A percentile compares a stretch with the other conserved stretches of the same genome.
These are phyloP conservation scores for Eremothecium sinecaudum DNA, from an alignment of 1,139 yeast genomes.

Conservation along the genomic window DNA sequence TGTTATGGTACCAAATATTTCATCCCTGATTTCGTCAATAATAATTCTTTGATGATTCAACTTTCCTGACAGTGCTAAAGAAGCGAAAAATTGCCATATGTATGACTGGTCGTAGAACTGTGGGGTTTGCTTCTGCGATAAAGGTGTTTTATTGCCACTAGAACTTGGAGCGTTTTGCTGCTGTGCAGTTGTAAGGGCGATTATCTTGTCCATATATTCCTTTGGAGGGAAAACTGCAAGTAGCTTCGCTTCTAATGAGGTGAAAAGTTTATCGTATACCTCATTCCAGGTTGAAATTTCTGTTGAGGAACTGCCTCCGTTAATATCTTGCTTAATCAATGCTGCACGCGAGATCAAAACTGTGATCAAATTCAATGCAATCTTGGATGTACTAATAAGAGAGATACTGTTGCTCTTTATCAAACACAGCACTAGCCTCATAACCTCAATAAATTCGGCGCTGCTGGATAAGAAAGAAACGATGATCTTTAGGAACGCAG, in stretches of 20 bases:
- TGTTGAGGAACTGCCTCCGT: constrained; percentile 41
- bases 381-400: constrained; percentile 68
- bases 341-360: constrained; percentile 88
- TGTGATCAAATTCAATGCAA: constrained; percentile 80
- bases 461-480: constrained; percentile 74
- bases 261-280: constrained; percentile 75
- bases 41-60: constrained; percentile 88
- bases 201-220: constrained; percentile 23
- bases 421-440: constrained; percentile 67
- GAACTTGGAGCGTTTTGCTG: constrained; percentile 10
- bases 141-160: constrained; percentile 5
- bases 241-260: constrained; percentile 69
- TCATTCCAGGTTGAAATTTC: constrained; percentile 62
- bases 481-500: constrained; percentile 75
- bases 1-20: constrained; percentile 81
- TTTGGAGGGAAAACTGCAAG: constrained; percentile 76
- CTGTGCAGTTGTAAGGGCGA: constrained; percentile 8
- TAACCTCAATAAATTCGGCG: constrained; percentile 70
- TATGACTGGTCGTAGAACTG: constrained; percentile 62
- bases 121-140: constrained; percentile 3
- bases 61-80: constrained; percentile 86
- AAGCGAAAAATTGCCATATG: constrained; percentile 96
- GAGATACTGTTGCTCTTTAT: constrained; percentile 66
- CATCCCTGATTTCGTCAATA: constrained; percentile 90
- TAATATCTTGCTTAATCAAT: constrained; percentile 75